Evolutionary conservation across 2,329 filamentous ascomycete genomes (phyloP), one percentile per base, ranked within the genome.

Genomic region (Penicillium italicum): DNA sequence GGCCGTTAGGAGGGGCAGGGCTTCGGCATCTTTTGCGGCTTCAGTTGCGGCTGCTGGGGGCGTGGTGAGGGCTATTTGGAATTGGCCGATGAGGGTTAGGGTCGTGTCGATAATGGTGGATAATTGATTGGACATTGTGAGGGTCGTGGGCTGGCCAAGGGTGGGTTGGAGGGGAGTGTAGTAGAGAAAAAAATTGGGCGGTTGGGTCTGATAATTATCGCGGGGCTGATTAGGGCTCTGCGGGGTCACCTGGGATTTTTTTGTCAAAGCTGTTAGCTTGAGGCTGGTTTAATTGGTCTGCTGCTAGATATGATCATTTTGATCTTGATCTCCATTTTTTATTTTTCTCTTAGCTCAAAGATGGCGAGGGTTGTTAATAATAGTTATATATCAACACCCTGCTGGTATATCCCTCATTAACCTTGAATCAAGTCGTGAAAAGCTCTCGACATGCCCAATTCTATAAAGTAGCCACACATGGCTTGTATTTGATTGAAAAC

Each of bases 1-100:
- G 65, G 92, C 87, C 64, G 83, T 82, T 33, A 92, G 84, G 55
- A 93, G 80, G 14, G 84, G 76, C 24, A 96, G 81, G n/a, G 74
- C 55, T 16, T 64, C 55, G 34, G 52, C 71, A 51, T 76, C 72
- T 36, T 73, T 71, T 34, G 56, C 42, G 28, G 41, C 16, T 33
- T 51, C 53, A 59, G 49, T 47, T 57, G 38, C 20, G 61, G 57
- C 44, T 18, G 53, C 41, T 41, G 62, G 42, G 36, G 70, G 53
- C 22, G 68, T 53, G n/a, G 69, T 62, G 41, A 77, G 66, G 14
- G 73, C 66, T 18, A 60, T 53, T 62, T 70, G 70, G 61, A 78
- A 77, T 65, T 75, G 74, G 6, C 69, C 63, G 30, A 73, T 57
- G 48, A 79, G 73, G 30, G 65, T 62, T 24, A 74, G 56, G 4